phyloP scores from a whole-genome alignment of 257 asterid species.

The Ilex aquifolium region DNA sequence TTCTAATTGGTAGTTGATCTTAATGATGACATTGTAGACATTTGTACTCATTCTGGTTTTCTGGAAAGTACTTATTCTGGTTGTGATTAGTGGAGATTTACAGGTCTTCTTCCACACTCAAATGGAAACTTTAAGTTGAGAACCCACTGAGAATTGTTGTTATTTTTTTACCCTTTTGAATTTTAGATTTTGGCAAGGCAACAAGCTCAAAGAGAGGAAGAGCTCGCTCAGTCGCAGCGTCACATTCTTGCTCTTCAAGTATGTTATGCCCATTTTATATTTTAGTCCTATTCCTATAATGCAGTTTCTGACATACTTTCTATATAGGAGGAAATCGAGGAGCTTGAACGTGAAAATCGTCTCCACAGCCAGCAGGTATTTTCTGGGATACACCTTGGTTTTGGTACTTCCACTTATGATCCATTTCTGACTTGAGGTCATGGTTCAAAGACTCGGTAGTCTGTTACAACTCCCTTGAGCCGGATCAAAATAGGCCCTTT shows the following conservation, averaged over 20 bases:
- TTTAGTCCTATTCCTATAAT: neutral
- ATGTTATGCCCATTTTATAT: conserved; percentile 21
- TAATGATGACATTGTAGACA: neutral
- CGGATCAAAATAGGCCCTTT: no score
- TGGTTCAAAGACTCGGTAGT: no score
- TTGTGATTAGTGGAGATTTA: neutral
- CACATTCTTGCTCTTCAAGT: conserved; percentile 97
- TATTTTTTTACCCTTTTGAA: conserved; percentile 1
- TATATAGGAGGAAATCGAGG: conserved; percentile 94
- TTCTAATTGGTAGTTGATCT: neutral
- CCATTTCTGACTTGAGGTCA: neutral
- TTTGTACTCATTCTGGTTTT: neutral
- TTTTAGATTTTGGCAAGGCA: conserved; percentile 95
- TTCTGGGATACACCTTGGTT: neutral
- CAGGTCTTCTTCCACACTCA: neutral
- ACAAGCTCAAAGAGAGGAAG: conserved; percentile 99
- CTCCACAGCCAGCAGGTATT: conserved; percentile 97
- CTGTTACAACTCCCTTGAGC: no score
- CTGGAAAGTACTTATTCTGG: neutral
- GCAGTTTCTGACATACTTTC: conserved; percentile 14
- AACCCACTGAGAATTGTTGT: neutral
- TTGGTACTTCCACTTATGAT: neutral
- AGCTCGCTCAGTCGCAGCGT: conserved; percentile 93
- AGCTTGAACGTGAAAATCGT: conserved; percentile 95
- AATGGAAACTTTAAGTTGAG: neutral